Conservation (phyloP, 164 flowering plant species). For the Macadamia tetraphylla region DNA sequence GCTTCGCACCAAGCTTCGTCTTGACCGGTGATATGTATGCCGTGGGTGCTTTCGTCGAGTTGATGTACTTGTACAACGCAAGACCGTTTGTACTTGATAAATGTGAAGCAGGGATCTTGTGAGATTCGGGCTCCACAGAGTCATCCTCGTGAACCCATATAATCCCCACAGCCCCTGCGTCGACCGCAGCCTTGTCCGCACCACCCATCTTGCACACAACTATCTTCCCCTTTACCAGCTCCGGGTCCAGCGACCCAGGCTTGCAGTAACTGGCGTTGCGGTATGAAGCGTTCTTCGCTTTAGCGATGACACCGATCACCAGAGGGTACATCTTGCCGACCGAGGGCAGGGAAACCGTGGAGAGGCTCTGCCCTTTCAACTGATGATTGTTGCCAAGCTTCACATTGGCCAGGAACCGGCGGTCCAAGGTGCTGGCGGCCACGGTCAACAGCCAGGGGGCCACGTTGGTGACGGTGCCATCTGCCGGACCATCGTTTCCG, state of each 20-base stretch:
- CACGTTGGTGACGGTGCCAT: conserved; percentile 35
- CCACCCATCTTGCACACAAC: neutral
- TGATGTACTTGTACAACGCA: no score
- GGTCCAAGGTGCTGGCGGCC: conserved; percentile 65
- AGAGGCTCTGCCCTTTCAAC: conserved; percentile 47
- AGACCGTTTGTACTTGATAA: no score
- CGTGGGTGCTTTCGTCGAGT: no score
- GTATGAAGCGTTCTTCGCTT: conserved; percentile 12
- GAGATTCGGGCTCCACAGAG: no score
- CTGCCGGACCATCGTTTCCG: conserved; percentile 51
- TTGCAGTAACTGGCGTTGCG: conserved; percentile 23
- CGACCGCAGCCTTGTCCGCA: no score
- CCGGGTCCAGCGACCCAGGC: conserved; percentile 16
- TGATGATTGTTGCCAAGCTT: conserved; percentile 36
- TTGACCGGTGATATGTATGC: no score
- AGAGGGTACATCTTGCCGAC: conserved; percentile 33
- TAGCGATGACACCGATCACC: conserved; percentile 28
- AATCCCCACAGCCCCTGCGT: no score
- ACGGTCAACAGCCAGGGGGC: conserved; percentile 71
- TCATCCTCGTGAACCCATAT: neutral
- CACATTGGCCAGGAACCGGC: conserved; percentile 35
- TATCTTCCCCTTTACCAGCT: neutral
- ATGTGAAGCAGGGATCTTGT: no score
- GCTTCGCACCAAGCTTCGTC: no score
- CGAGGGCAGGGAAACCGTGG: conserved; percentile 24